phyloP scores from a whole-genome alignment of 1,139 yeast genomes.

The Starmera stellimalicola region DNA sequence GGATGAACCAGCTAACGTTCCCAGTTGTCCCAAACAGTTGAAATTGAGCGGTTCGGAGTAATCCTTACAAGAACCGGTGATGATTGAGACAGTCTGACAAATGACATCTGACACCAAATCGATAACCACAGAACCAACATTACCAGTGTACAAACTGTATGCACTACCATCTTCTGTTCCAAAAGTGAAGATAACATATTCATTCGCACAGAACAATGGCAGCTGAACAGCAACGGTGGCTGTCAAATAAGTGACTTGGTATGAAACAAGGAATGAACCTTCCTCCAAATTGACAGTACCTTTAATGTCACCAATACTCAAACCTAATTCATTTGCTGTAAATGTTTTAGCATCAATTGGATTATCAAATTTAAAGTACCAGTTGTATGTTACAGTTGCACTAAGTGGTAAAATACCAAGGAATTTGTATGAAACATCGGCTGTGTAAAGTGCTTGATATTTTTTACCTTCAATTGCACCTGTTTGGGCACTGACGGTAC shows the following conservation, averaged over 20 bases:
- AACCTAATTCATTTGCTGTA: background rate
- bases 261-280: constrained; percentile 1
- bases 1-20: constrained; percentile 9
- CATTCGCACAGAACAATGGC: background rate
- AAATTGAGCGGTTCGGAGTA: background rate
- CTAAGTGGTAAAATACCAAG: too few species aligned
- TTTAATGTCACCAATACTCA: background rate
- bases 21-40: background rate
- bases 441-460: too few species aligned
- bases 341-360: background rate
- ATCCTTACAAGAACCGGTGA: background rate
- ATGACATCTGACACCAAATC: constrained; percentile 11
- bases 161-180: constrained; percentile 5
- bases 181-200: background rate
- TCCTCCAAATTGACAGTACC: background rate
- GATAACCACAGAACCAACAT: constrained; percentile 5
- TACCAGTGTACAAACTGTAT: constrained; percentile 6
- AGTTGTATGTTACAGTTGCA: too few species aligned
- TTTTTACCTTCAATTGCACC: too few species aligned
- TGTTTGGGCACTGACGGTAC: too few species aligned
- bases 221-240: background rate
- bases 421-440: too few species aligned
- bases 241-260: background rate
- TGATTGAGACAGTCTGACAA: background rate
- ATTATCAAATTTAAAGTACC: background rate